Evolutionary conservation across 2,329 filamentous ascomycete genomes (phyloP).

Genomic region (Epichloe glyceriae): DNA sequence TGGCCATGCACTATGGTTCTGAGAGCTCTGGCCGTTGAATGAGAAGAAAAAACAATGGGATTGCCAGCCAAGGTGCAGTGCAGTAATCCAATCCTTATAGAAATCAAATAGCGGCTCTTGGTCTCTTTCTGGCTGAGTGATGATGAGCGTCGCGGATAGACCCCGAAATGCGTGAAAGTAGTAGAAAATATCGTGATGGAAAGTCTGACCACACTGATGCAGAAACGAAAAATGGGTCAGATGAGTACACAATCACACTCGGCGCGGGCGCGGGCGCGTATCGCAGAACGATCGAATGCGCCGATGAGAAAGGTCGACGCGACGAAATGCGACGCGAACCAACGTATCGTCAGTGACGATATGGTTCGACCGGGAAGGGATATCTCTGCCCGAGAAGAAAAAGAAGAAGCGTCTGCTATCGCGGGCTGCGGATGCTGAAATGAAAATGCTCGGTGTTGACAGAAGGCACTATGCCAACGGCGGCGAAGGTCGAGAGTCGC

Average conservation of each 20-base stretch:
- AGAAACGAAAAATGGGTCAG: neutral
- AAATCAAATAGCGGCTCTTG: neutral
- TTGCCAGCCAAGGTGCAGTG: no score
- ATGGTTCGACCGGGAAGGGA: no score
- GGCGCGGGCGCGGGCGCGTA: neutral
- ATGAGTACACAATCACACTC: neutral
- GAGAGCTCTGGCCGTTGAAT: neutral
- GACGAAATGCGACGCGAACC: neutral
- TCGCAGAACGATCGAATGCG: slow-evolving; percentile 3
- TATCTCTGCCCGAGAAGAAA: neutral
- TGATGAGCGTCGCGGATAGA: neutral
- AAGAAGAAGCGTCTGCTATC: neutral
- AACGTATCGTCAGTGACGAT: no score
- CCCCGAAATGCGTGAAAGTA: neutral
- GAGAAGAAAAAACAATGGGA: neutral
- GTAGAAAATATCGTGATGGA: no score
- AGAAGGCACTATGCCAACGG: neutral
- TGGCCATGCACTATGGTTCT: slow-evolving; percentile 12
- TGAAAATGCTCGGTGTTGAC: neutral
- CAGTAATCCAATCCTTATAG: neutral
- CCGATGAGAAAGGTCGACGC: neutral
- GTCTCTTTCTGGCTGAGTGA: neutral
- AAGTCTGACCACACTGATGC: neutral
- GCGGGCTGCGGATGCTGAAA: neutral
- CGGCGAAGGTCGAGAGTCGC: neutral